A percentile compares a stretch with the other conserved stretches of the same genome.
Evolutionary conservation across 2,329 filamentous ascomycete genomes (phyloP).

Genomic region (Uncinocarpus reesii): DNA sequence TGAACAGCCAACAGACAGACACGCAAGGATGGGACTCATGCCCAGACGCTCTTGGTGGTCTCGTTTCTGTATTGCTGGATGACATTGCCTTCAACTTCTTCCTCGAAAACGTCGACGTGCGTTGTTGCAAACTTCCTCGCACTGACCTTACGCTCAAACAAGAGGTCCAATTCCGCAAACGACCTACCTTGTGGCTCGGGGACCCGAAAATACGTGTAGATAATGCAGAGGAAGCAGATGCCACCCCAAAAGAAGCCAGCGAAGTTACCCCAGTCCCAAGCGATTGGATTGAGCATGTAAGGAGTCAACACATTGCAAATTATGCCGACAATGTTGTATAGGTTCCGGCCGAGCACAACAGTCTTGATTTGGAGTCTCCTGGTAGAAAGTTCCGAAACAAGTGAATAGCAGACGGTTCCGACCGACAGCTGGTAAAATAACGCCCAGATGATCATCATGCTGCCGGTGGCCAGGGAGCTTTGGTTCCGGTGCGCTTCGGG

Average conservation of each 20-base stretch:
- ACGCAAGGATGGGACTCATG: neutral
- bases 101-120: slow-evolving; percentile 17
- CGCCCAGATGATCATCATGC: slow-evolving; percentile 75
- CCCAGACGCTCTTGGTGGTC: neutral
- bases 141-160: slow-evolving; percentile 64
- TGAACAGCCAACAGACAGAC: neutral
- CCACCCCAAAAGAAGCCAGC: slow-evolving; percentile 83
- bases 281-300: slow-evolving; percentile 82
- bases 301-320: slow-evolving; percentile 72
- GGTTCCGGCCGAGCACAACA: slow-evolving; percentile 70
- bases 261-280: slow-evolving; percentile 81
- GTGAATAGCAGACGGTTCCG: slow-evolving; percentile 79
- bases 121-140: slow-evolving; percentile 55
- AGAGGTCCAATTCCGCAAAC: slow-evolving; percentile 74
- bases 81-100: slow-evolving; percentile 14
- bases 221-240: slow-evolving; percentile 66
- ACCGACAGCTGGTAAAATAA: slow-evolving; percentile 78
- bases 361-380: slow-evolving; percentile 83
- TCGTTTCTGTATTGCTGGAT: slow-evolving; percentile 13
- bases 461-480: slow-evolving; percentile 66
- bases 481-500: slow-evolving; percentile 48
- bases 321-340: slow-evolving; percentile 74
- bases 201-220: slow-evolving; percentile 71
- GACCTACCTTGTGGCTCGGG: slow-evolving; percentile 71
- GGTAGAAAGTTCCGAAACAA: slow-evolving; percentile 75